Evolutionary conservation across 768 basidiomycete species (phyloP).

Genomic region (Leucosporidium yakuticum): DNA sequence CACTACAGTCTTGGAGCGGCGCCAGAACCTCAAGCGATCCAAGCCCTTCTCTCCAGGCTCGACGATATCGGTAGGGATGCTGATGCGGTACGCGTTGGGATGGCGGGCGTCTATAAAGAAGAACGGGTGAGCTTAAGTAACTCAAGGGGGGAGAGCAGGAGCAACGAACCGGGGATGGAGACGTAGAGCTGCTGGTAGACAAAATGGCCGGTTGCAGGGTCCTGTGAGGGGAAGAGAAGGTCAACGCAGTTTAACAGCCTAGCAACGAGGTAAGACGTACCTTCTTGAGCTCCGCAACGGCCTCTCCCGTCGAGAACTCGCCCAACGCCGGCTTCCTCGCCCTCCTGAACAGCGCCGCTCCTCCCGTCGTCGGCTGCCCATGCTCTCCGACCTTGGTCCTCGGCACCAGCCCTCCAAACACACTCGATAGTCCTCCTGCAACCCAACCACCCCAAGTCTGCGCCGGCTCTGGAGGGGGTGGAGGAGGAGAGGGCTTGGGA

Average conservation of each 20-base stretch:
- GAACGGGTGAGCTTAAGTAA: neutral
- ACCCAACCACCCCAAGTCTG: neutral
- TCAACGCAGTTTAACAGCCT: neutral
- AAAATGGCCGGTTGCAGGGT: conserved; percentile 21
- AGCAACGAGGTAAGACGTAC: neutral
- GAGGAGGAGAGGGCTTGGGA: neutral
- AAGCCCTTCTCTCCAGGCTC: conserved; percentile 9
- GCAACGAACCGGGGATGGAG: conserved; percentile 22
- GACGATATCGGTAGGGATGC: conserved; percentile 18
- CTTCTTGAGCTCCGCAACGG: conserved; percentile 32
- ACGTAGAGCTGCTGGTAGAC: conserved; percentile 33
- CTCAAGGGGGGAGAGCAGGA: neutral
- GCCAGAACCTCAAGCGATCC: conserved; percentile 22
- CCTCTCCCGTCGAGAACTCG: conserved; percentile 25
- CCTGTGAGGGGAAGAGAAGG: conserved; percentile 1
- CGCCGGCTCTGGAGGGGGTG: neutral
- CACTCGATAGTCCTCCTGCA: neutral
- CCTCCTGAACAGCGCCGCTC: conserved; percentile 15
- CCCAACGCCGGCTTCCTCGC: conserved; percentile 26
- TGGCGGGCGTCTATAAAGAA: conserved; percentile 6
- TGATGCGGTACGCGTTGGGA: conserved; percentile 24
- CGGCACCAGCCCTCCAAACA: neutral
- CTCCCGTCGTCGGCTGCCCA: neutral
- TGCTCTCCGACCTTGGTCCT: neutral
- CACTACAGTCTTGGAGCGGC: neutral